Evolutionary conservation across 2,329 filamentous ascomycete genomes (phyloP).

Genomic region (Aspergillus sp.): DNA sequence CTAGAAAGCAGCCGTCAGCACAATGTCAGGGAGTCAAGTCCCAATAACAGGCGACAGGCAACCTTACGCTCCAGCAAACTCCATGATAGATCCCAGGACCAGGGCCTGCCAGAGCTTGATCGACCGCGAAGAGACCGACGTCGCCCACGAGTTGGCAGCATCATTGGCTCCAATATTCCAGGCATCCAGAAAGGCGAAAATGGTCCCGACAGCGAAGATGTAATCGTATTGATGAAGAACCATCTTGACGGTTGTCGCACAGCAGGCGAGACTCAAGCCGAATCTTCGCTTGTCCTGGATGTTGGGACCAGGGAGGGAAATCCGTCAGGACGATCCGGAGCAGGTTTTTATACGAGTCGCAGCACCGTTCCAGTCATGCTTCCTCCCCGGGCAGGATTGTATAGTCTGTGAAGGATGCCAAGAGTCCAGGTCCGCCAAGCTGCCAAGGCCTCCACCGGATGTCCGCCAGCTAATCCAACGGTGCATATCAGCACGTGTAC

Average conservation of each 20-base stretch:
- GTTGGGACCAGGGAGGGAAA: background rate
- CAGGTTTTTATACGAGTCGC: background rate
- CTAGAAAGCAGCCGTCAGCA: conserved; percentile 2
- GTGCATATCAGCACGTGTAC: background rate
- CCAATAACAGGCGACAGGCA: too few species aligned
- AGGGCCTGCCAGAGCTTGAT: conserved; percentile 18
- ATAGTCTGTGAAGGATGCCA: too few species aligned
- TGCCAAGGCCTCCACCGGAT: background rate
- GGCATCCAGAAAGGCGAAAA: conserved; percentile 20
- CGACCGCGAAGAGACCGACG: conserved; percentile 18
- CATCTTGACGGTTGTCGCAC: conserved; percentile 4
- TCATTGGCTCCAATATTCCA: conserved; percentile 21
- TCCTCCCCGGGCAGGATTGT: background rate
- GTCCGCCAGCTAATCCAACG: background rate
- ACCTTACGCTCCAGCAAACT: conserved; percentile 16
- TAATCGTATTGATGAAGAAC: conserved; percentile 18
- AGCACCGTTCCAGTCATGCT: background rate
- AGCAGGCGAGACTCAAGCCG: background rate
- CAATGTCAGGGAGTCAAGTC: background rate
- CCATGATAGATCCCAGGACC: conserved; percentile 16
- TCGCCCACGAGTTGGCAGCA: conserved; percentile 20
- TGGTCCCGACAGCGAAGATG: conserved; percentile 17
- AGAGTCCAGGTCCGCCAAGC: background rate
- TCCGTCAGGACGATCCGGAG: background rate
- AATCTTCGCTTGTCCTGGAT: background rate